A percentile compares a stretch with the other conserved stretches of the same genome.
Evolutionary conservation across 306 rosid species (phyloP).

Genomic region (Castanea crenata): DNA sequence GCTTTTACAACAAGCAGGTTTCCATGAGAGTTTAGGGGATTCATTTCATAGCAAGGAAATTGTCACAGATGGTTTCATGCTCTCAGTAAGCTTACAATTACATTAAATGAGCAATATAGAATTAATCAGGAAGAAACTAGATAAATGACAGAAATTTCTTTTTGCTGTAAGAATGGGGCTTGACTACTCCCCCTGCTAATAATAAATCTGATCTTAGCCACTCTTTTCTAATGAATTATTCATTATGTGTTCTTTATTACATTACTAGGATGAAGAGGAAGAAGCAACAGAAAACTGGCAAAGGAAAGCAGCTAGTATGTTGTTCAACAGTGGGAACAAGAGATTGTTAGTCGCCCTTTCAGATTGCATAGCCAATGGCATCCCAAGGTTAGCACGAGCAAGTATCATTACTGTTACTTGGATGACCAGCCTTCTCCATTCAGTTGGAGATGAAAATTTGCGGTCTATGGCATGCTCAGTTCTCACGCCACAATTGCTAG

Average conservation of each 20-base stretch:
- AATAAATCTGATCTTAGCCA: not conserved
- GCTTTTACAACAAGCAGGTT: slow-evolving; percentile 76
- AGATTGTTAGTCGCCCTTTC: slow-evolving; percentile 62
- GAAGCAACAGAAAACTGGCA: slow-evolving; percentile 64
- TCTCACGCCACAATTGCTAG: slow-evolving; percentile 50
- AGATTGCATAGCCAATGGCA: slow-evolving; percentile 51
- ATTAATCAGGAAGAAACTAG: not conserved
- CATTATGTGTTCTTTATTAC: not conserved
- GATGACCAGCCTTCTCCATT: slow-evolving; percentile 57
- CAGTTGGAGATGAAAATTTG: slow-evolving; percentile 38
- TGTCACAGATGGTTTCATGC: slow-evolving; percentile 27
- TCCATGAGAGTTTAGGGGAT: slow-evolving; percentile 33
- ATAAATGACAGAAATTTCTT: not conserved
- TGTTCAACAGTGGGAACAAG: slow-evolving; percentile 51
- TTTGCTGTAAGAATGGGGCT: not conserved
- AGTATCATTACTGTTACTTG: slow-evolving; percentile 69
- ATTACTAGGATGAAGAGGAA: slow-evolving; percentile 48
- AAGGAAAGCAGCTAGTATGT: slow-evolving; percentile 50
- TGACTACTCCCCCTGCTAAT: not conserved
- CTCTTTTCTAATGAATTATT: slow-evolving; percentile 2
- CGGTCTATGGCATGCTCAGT: slow-evolving; percentile 44
- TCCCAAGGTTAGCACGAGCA: slow-evolving; percentile 62
- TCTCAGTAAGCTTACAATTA: slow-evolving; percentile 35
- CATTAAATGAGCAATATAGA: not conserved
- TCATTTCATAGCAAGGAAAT: slow-evolving; percentile 37